A percentile compares a stretch with the other conserved stretches of the same genome.
phyloP scores from a whole-genome alignment of 139 green algal species.

The Ostreobium quekettii region DNA sequence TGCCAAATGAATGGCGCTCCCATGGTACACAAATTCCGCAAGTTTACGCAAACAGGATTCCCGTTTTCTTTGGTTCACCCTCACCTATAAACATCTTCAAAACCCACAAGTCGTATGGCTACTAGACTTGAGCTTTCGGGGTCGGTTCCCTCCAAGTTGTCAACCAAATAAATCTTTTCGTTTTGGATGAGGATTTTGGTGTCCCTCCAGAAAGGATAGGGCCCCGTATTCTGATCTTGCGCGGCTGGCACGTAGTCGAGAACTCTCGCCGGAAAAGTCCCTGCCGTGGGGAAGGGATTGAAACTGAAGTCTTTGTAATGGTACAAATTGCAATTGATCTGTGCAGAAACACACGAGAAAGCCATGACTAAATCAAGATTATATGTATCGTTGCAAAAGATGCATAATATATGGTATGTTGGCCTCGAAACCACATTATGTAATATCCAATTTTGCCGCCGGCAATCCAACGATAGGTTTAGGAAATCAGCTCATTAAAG shows the following conservation, averaged over 20 bases:
- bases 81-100: not conserved
- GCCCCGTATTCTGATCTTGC: not conserved
- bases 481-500: not conserved
- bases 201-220: constrained; percentile 5
- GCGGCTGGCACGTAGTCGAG: not conserved
- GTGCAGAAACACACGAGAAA: not conserved
- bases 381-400: not conserved
- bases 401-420: not conserved
- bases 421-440: not conserved
- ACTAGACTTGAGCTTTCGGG: no score
- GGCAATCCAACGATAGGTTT: not conserved
- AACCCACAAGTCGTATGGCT: not conserved
- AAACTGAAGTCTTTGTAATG: constrained; percentile 14
- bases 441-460: not conserved
- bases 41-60: no score
- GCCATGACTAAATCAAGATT: not conserved
- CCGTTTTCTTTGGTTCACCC: no score
- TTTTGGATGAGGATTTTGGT: constrained; percentile 4
- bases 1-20: no score
- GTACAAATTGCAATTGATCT: constrained; percentile 17
- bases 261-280: not conserved
- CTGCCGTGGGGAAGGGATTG: constrained; percentile 5
- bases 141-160: not conserved
- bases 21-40: no score
- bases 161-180: not conserved